A percentile compares a stretch with the other conserved stretches of the same genome.
These are phyloP conservation scores for Lecanicillium sp. DNA, from an alignment of 2,329 filamentous ascomycete genomes.

Conservation along the genomic window DNA sequence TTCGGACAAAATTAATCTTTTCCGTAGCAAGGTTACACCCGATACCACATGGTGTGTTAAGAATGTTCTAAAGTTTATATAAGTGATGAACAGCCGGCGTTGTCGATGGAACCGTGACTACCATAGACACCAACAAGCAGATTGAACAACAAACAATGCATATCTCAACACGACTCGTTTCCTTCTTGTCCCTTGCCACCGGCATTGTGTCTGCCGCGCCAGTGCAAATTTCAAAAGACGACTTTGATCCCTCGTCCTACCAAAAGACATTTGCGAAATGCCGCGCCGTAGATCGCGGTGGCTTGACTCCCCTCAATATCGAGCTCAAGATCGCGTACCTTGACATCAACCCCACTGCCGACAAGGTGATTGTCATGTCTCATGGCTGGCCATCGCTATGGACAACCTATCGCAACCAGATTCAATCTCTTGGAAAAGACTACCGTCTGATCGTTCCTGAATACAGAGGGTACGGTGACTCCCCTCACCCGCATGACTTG, in stretches of 20 bases:
- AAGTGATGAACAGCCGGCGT: no score
- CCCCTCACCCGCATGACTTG: constrained; percentile 5
- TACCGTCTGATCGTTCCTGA: constrained; percentile 7
- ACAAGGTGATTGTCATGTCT: constrained; percentile 5
- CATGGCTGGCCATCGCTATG: constrained; percentile 8
- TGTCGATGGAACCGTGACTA: no score
- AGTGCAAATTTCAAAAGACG: no score
- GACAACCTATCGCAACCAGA: constrained; percentile 9
- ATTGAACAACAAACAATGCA: no score
- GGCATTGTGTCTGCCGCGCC: no score
- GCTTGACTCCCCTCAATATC: constrained; percentile 2
- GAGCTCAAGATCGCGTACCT: constrained; percentile 6
- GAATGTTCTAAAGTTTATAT: no score
- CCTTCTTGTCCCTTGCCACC: no score
- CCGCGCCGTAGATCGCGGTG: constrained; percentile 3
- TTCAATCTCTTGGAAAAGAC: constrained; percentile 5
- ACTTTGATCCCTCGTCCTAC: constrained; percentile 4
- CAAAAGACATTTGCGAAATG: constrained; percentile 2
- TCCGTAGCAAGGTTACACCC: no score
- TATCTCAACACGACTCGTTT: no score
- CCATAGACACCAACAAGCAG: no score
- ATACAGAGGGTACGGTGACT: constrained; percentile 6
- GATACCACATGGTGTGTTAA: no score
- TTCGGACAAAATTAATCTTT: no score
- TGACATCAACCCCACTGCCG: constrained; percentile 8